Evolutionary conservation across 495 filamentous ascomycete species (phyloP), one percentile per base, ranked within the genome.

Genomic region (Daldinia caldariorum): DNA sequence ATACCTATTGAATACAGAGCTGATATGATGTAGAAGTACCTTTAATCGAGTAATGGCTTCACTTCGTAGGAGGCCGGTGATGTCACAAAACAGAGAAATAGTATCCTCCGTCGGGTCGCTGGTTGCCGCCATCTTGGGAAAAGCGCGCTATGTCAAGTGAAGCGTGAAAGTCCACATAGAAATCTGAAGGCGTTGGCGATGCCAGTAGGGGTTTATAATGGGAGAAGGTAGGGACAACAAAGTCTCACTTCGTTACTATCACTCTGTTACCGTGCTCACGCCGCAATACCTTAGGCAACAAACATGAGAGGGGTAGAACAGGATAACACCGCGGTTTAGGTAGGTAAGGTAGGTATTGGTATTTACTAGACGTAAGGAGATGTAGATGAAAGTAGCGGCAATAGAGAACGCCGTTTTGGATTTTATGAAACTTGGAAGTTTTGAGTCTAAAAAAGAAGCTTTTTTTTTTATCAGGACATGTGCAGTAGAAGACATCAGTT

Each of bases 11-110:
- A 34, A 16, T 35, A 20, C 3, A 56, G 18, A 16, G 39, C 66
- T 34, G 67, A 47, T 12, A 8, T 45, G 31, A 50, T 3, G 8
- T 13, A 41, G 16, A 41, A 0, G 14, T 76, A 83, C 83, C 76
- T 79, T 83, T 22, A 85, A 61, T 45, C 77, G 78, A 16, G 58
- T 70, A 41, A 82, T 74, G 6, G 74, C 77, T 43, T 82, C 77
- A 5, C 57, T 34, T 18, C 78, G 75, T 65, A 55, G 43, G 6
- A 83, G 41, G n/a, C 51, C 72, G 14, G 76, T 67, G 47, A 82
- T 55, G 35, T 71, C 64, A 45, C 72, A 54, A 55, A 84, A 72
- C 41, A 63, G 13, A n/a, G 20, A 2, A 35, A 81, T 71, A 57
- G 70, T 67, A 0, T 73, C 66, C 20, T 80, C 76, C 3, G 63